Base-by-base conservation (phyloP, 176 grass and related monocot genomes). In the Puya raimondii region DNA sequence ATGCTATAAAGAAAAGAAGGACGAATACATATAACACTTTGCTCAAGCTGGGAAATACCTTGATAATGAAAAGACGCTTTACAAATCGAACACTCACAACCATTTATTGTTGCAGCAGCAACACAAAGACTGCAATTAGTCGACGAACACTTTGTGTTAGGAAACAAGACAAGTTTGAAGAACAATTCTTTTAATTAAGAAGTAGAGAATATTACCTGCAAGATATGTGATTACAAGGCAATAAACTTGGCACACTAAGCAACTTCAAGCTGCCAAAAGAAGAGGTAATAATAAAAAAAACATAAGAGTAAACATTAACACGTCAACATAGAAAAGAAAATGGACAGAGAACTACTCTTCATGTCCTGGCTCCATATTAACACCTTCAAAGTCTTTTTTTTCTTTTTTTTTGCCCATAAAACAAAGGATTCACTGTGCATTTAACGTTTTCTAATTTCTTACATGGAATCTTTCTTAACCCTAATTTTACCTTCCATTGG, bases 161-260 rank as follows among this genome's bases (percentile, higher is more conserved):
- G 47, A 8, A 25, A 75, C 11, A 82, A 51, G 42, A 66, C 20
- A 8, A 2, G 16, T 23, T 49, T 23, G 68, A 17, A 11, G 23
- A 2, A 11, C 15, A 56, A 33, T 71, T 50, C 63, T 49, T 68
- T 80, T 8, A 8, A 42, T 42, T 42, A 42, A 7, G 33, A 72
- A 64, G 27, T 9, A 17, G 64, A 1, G 53, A 26, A 52, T 8
- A 49, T 11, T 25, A 92, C 89, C 94, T 90, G 94, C 94, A 97
- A 53, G 80, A 92, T 48, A 86, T 87, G 79, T 97, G 94, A 78
- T 72, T 84, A 68, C 93, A 97, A 5, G 93, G 86, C 15, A 97
- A 84, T 65, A 81, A 80, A 20, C 84, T 85, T n/a, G 94, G 94
- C 51, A 77, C 68, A 59, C 21, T 90, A 23, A 97, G 79, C 69